Base-by-base conservation (phyloP, 2,329 filamentous ascomycete genomes). In the Cytospora leucostoma region DNA sequence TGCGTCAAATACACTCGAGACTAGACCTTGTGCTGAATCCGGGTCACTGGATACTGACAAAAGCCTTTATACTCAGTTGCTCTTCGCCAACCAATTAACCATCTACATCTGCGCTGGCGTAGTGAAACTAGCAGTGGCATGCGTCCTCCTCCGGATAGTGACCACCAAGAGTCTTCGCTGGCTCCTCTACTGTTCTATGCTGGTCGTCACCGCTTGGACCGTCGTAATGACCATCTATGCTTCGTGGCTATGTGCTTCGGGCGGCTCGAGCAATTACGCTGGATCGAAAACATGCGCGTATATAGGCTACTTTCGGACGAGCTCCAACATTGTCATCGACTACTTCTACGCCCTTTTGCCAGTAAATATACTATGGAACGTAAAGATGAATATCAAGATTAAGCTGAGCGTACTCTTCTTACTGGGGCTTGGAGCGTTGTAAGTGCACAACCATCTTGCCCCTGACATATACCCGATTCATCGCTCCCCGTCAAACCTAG, bases 311-410 rank as follows among this genome's bases (percentile, higher is more conserved):
- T 73, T 73, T 61, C 72, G 71, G 35, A 73, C 71, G 3, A 70
- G 70, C 40, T 70, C 69, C 32, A 74, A 73, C 33, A 73, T 74
- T 51, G 68, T 73, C 61, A 74, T 74, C 67, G 71, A 73, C 63
- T 74, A 73, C 61, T 73, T 74, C 51, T 73, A 73, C 52, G 71
- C 71, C 38, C 60, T 74, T 3, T 47, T 74, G 15, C 72, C 72
- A 2, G 49, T 73, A 4, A 69, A 62, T 34, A 73, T 74, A 37
- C 71, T 74, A 21, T 67, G 70, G 63, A 66, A 70, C 10, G 67
- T 70, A 1, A 67, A 71, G 52, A 70, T 74, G 70, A 69, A 66
- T 27, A 52, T 52, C 11, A 68, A 65, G 33, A 54, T 72, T 7
- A 73, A 73, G 65, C 19, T 71, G 8, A 68, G 70, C 3, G 71